phyloP scores from a whole-genome alignment of 2,329 filamentous ascomycete species.

The Pseudovirgaria hyperparasitica region DNA sequence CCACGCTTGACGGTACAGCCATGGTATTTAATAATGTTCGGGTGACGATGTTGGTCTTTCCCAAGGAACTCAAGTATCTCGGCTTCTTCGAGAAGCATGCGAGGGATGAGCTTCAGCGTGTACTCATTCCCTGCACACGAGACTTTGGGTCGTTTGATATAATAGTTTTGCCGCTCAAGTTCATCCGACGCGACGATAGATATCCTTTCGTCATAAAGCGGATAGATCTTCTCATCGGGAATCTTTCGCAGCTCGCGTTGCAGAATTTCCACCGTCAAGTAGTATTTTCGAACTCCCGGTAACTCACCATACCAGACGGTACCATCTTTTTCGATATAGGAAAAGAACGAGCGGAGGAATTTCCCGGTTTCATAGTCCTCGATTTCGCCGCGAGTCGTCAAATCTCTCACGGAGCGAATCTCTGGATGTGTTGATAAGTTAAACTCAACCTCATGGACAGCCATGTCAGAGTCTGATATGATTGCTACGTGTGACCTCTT shows the following conservation, averaged over 20 bases:
- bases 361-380: constrained; percentile 7
- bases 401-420: constrained; percentile 7
- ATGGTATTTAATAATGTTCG: constrained; percentile 15
- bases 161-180: constrained; percentile 9
- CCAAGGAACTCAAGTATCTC: constrained; percentile 12
- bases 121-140: constrained; percentile 13
- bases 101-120: constrained; percentile 15
- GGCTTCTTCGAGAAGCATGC: constrained; percentile 14
- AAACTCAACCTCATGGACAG: no score
- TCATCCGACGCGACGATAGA: constrained; percentile 5
- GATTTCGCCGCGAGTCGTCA: constrained; percentile 8
- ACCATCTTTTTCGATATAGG: constrained; percentile 9
- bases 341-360: constrained; percentile 8
- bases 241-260: constrained; percentile 1
- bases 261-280: constrained; percentile 6
- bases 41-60: constrained; percentile 14
- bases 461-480: no score
- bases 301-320: constrained; percentile 8
- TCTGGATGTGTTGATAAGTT: no score
- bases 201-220: constrained; percentile 1
- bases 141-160: constrained; percentile 19
- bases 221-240: constrained; percentile 4
- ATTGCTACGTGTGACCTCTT: no score
- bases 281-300: constrained; percentile 8
- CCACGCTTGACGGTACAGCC: constrained; percentile 14